Base-by-base conservation (phyloP, 371 early-diverging fungal species). In the Rhizopus sp. region DNA sequence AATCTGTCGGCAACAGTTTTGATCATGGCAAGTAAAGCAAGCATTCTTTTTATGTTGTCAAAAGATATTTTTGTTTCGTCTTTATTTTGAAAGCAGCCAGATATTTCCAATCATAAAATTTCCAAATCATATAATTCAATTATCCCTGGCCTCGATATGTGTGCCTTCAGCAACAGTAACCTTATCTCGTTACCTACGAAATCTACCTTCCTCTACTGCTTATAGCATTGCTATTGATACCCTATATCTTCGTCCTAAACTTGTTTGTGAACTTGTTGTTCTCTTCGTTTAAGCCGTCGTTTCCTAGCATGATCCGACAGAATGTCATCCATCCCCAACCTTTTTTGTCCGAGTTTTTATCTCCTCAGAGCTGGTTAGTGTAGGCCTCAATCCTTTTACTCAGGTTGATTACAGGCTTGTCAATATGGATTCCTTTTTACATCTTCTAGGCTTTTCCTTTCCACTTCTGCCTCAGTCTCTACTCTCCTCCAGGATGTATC, bases 81-180 rank as follows among this genome's bases (percentile, higher is more conserved):
- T 53, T 53, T 53, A 38, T 42, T 53, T 40, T 53, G 53, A 33
- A 53, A 53, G 44, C 42, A 42, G 53, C 44, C 53, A 53, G 42
- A 31, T 42, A 34, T 53, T 53, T 53, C 44, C 42, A 53, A 53
- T 42, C 40, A 42, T 53, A 44, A 33, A 10, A 53, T 32, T 42
- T 53, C 53, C 42, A 42, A 42, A n/a, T n/a, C 37, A 35, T 29
- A 50, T 35, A 50, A 37, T 17, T 50, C 50, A 49, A 47, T 31
- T 47, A 47, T 32, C 48, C 30, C 48, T 47, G 48, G 48, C 48
- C 48, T 47, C 48, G 48, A 47, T 47, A 31, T 47, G 48, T 47
- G 48, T 47, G 48, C 48, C 48, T 47, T 47, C 48, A 47, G 48
- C 30, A 47, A 47, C 48, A 47, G 48, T 47, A 31, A 47, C 48